These are phyloP conservation scores for Cornus controversa DNA, from an alignment of 148 eudicot genomes.

Conservation along the genomic window DNA sequence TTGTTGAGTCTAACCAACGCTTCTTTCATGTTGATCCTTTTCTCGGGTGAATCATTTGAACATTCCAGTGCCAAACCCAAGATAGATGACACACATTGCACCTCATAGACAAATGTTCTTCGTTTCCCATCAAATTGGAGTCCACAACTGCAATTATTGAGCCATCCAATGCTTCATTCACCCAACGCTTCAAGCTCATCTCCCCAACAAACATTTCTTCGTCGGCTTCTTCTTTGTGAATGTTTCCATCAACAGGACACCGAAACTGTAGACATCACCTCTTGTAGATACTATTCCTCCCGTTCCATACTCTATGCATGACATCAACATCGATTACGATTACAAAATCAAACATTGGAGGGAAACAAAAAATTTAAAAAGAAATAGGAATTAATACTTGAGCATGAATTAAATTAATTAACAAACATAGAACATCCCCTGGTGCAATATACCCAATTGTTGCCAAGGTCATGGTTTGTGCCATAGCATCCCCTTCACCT, in stretches of 20 bases:
- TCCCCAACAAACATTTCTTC: conserved; percentile 14
- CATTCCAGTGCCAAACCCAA: not conserved
- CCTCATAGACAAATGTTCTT: not conserved
- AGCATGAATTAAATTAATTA: too few species aligned
- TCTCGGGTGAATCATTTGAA: not conserved
- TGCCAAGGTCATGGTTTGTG: conserved; percentile 7
- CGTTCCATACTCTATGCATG: conserved; percentile 4
- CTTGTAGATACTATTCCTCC: conserved; percentile 12
- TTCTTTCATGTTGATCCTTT: not conserved
- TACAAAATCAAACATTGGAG: too few species aligned
- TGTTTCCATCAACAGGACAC: conserved; percentile 6
- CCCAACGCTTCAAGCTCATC: conserved; percentile 7
- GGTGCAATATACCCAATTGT: conserved; percentile 16
- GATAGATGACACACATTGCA: not conserved
- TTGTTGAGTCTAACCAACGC: not conserved
- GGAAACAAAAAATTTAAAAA: too few species aligned
- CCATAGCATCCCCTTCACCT: not conserved
- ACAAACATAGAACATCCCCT: not conserved
- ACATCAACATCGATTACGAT: too few species aligned
- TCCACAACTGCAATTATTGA: not conserved
- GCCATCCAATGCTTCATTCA: not conserved
- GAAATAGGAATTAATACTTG: too few species aligned
- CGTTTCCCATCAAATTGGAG: not conserved
- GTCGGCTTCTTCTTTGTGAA: conserved; percentile 13
- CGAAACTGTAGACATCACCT: conserved; percentile 10